Evolutionary conservation across 495 filamentous ascomycete genomes (phyloP), one percentile per base, ranked within the genome.

Genomic region (Penicillium parvum): DNA sequence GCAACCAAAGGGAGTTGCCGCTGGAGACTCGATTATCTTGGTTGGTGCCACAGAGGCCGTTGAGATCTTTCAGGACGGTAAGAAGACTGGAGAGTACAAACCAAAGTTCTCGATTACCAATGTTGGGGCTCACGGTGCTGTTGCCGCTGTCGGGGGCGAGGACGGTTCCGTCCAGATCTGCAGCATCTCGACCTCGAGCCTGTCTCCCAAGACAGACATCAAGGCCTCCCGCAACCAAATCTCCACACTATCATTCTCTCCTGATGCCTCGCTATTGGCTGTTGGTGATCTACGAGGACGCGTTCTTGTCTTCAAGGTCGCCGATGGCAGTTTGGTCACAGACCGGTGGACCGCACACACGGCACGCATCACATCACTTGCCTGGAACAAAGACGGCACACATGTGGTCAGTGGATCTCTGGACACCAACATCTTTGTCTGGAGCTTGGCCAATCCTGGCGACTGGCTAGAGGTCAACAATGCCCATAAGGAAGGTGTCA

Each of bases 401-500:
- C 84, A 86, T 58, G 84, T 90, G 5, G 88, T 81, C 10, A 95
- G 86, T 54, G 94, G 90, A 4, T 80, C 78, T 3, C 65, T 97
- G 26, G 92, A 98, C 57, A 96, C 89, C 3, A 85, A 95, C 52
- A 78, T 98, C 29, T 86, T 85, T 54, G 82, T 95, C 20, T 98
- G 92, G 90, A 95, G 88, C 61, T 66, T 96, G 49, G 72, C 78
- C 32, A 84, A 86, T 47, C 91, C 89, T 0, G 88, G 86, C 18
- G 83, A 81, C 57, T 77, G 90, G 57, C 69, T 91, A 38, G 89
- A 88, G 63, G 79, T 79, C 26, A 61, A 75, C 19, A 88, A 94
- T 58, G 88, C 90, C 33, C 92, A 98, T 62, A 95, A 96, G 68
- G 92, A 96, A 43, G 92, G 92, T 2, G 88, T 98, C 6, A 86